These are phyloP conservation scores for Drechslera avenae DNA, from an alignment of 2,329 filamentous ascomycete species.

Conservation along the genomic window DNA sequence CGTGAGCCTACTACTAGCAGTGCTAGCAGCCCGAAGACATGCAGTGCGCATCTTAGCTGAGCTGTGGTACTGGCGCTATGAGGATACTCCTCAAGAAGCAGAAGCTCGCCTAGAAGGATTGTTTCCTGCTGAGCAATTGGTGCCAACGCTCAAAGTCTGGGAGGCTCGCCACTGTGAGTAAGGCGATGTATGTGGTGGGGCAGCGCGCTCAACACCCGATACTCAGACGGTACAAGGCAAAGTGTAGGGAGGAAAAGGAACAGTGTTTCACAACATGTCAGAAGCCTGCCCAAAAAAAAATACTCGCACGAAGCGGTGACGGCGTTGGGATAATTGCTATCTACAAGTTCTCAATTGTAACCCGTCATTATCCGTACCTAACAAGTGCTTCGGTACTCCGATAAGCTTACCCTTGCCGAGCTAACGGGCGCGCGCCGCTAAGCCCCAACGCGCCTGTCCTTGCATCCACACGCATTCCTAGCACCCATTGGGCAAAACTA, in stretches of 20 bases:
- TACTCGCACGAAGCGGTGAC: conserved; percentile 5
- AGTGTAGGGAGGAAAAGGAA: not conserved
- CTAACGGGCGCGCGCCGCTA: conserved; percentile 17
- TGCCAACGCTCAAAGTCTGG: conserved; percentile 1
- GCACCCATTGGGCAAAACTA: conserved; percentile 25
- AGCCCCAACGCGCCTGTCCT: conserved; percentile 16
- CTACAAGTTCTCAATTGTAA: conserved; percentile 1
- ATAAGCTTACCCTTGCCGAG: conserved; percentile 17
- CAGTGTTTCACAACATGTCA: too few species aligned
- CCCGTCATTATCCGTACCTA: conserved; percentile 26
- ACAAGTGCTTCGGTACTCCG: conserved; percentile 6
- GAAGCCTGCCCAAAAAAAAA: not conserved
- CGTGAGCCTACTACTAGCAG: conserved; percentile 35
- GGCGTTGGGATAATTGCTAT: conserved; percentile 1
- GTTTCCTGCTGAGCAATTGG: not conserved
- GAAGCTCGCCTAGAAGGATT: not conserved
- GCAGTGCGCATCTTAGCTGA: conserved; percentile 37
- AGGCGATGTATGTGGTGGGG: conserved; percentile 2
- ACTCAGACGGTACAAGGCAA: too few species aligned
- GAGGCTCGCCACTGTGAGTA: conserved; percentile 1
- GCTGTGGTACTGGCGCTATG: not conserved
- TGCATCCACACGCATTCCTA: conserved; percentile 20
- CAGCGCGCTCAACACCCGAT: not conserved
- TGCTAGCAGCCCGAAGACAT: conserved; percentile 40
- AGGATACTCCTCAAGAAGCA: conserved; percentile 1